phyloP scores from a whole-genome alignment of 371 early-diverging fungal species.

The Rhizomucor pusillus region DNA sequence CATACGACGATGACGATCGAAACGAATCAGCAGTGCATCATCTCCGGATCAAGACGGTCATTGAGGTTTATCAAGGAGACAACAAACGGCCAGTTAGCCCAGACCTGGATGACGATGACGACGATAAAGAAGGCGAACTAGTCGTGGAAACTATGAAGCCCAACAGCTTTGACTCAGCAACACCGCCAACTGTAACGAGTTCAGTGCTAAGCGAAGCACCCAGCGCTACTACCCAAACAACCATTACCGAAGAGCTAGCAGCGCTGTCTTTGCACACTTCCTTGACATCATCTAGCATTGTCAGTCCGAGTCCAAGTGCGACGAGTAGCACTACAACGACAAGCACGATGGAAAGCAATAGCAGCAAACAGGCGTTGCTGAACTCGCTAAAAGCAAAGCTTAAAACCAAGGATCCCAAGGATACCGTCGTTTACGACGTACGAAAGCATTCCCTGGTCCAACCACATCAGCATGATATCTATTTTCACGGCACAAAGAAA shows the following conservation, averaged over 20 bases:
- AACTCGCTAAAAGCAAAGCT: conserved; percentile 14
- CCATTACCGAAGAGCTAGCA: conserved; percentile 10
- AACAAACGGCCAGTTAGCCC: conserved; percentile 16
- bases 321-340: conserved; percentile 8
- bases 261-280: neutral
- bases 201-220: conserved; percentile 14
- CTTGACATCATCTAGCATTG: conserved; percentile 1
- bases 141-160: conserved; percentile 2
- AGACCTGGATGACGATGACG: conserved; percentile 5
- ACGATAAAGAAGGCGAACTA: neutral
- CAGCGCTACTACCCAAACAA: conserved; percentile 6
- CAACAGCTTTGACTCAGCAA: neutral
- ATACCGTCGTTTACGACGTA: conserved; percentile 28
- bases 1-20: conserved; percentile 17
- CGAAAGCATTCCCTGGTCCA: conserved; percentile 32
- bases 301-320: conserved; percentile 9
- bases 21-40: conserved; percentile 8
- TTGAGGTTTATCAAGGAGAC: conserved; percentile 4
- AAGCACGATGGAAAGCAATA: neutral
- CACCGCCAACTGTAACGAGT: neutral
- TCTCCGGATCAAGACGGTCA: conserved; percentile 9
- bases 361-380: conserved; percentile 8
- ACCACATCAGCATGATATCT: conserved; percentile 38
- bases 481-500: conserved; percentile 27
- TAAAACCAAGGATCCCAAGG: conserved; percentile 18